Percentiles rank a stretch among this genome's conserved stretches.
Evolutionary conservation across 2,329 filamentous ascomycete species (phyloP).

Genomic region (Cercospora brassicicola): DNA sequence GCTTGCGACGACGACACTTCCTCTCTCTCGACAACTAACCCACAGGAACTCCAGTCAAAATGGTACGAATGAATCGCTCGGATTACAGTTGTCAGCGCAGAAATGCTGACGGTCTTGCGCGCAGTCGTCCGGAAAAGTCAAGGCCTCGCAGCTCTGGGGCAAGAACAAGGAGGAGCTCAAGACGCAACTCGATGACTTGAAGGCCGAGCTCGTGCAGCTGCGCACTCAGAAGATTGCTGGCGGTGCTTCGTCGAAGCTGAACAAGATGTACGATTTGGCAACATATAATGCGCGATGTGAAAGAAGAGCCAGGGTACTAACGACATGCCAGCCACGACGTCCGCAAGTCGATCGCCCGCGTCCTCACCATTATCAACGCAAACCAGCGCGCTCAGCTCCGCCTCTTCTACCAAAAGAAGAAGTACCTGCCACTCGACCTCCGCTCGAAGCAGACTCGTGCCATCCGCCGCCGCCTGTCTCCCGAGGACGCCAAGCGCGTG

Average conservation of each 20-base stretch:
- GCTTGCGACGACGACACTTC: constrained; percentile 15
- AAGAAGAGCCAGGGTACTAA: constrained; percentile 18
- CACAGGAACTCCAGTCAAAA: constrained; percentile 29
- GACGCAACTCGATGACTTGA: constrained; percentile 92
- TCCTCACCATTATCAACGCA: constrained; percentile 99
- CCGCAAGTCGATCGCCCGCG: constrained; percentile 98
- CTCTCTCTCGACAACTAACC: constrained; percentile 26
- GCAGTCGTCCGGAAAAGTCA: constrained; percentile 73
- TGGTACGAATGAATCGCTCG: constrained; percentile 30
- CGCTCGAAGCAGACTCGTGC: constrained; percentile 97
- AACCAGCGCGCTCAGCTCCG: constrained; percentile 98
- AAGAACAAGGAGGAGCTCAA: constrained; percentile 99
- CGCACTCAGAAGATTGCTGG: constrained; percentile 96
- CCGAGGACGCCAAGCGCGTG: constrained; percentile 79
- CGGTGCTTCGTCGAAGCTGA: constrained; percentile 92
- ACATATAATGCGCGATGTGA: constrained; percentile 1
- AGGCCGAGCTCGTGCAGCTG: constrained; percentile 93
- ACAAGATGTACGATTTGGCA: constrained; percentile 75
- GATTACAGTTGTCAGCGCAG: constrained; percentile 1
- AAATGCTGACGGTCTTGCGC: constrained; percentile 22
- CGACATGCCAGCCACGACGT: constrained; percentile 76
- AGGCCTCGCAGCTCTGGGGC: constrained; percentile 94
- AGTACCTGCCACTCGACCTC: constrained; percentile 98
- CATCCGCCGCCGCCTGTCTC: constrained; percentile 91
- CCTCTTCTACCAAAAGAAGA: constrained; percentile 99